Evolutionary conservation across 768 basidiomycete species (phyloP).

Genomic region (Suillus subluteus): DNA sequence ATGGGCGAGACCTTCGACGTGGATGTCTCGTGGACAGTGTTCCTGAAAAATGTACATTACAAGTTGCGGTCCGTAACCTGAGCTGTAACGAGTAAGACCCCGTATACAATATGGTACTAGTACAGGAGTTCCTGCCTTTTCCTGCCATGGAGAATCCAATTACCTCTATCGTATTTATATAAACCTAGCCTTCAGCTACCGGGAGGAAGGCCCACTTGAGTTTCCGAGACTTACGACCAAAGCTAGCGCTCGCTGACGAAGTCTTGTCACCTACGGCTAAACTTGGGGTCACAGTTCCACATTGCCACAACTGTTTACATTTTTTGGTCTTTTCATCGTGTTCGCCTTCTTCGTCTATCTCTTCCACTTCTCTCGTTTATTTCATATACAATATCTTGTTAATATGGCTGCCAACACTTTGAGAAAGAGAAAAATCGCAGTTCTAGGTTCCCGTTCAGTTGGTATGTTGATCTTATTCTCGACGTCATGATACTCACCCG

Average conservation of each 20-base stretch:
- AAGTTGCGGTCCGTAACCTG: conserved; percentile 21
- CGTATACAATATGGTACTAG: conserved; percentile 24
- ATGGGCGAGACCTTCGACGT: conserved; percentile 22
- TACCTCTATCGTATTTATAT: conserved; percentile 16
- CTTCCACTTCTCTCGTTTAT: conserved; percentile 16
- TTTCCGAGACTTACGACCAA: background rate
- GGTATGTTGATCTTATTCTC: conserved; percentile 51
- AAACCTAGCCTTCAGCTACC: conserved; percentile 7
- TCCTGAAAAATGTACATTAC: conserved; percentile 22
- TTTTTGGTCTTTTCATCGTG: conserved; percentile 24
- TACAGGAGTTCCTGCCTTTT: conserved; percentile 8
- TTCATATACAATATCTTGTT: conserved; percentile 9
- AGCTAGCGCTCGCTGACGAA: conserved; percentile 18
- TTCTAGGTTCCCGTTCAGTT: conserved; percentile 86
- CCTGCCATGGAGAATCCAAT: conserved; percentile 4
- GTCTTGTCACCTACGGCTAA: conserved; percentile 30
- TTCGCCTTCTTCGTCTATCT: conserved; percentile 19
- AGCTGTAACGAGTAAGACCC: conserved; percentile 33
- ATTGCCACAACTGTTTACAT: conserved; percentile 23
- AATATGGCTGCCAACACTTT: conserved; percentile 43
- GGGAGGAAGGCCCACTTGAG: conserved; percentile 1
- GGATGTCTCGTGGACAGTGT: conserved; percentile 14
- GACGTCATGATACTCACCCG: conserved; percentile 21
- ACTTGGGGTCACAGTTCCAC: conserved; percentile 22
- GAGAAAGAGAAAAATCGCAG: conserved; percentile 88